phyloP scores from a whole-genome alignment of 768 basidiomycete species.

The Psilocybe subaeruginosa region DNA sequence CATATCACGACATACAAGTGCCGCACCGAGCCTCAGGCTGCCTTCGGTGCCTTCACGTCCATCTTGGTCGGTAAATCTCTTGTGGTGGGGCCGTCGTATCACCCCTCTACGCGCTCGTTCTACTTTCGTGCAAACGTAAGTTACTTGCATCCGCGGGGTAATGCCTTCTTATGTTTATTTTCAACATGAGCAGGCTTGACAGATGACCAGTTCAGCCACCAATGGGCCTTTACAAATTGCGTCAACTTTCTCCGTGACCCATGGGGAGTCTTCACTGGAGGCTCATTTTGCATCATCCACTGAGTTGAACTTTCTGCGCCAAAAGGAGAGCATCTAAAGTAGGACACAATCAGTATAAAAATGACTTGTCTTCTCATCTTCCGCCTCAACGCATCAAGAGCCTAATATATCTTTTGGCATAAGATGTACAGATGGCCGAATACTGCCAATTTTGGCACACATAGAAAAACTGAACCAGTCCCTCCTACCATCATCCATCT shows the following conservation, averaged over 20 bases:
- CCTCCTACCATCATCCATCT: background rate
- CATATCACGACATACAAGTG: conserved; percentile 17
- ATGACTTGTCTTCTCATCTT: conserved; percentile 12
- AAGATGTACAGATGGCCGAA: conserved; percentile 12
- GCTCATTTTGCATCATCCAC: conserved; percentile 1
- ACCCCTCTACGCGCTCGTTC: background rate
- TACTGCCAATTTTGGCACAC: conserved; percentile 2
- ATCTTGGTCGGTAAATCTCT: conserved; percentile 7
- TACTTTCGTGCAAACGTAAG: background rate
- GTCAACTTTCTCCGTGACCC: background rate
- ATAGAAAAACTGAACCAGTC: conserved; percentile 10
- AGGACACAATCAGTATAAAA: conserved; percentile 16
- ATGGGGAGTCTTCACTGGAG: background rate
- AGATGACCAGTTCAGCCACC: background rate
- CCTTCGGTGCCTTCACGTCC: conserved; percentile 14
- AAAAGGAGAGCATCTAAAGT: conserved; percentile 13
- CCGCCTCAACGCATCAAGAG: conserved; percentile 7
- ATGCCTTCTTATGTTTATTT: background rate
- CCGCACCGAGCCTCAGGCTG: conserved; percentile 12
- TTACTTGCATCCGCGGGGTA: background rate
- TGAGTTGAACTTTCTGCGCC: background rate
- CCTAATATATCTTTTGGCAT: conserved; percentile 1
- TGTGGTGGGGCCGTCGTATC: conserved; percentile 5
- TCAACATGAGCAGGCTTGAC: conserved; percentile 4
- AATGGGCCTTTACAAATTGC: background rate